A percentile compares a stretch with the other conserved stretches of the same genome.
phyloP scores from a whole-genome alignment of 495 filamentous ascomycete genomes.

The Evernia prunastri region DNA sequence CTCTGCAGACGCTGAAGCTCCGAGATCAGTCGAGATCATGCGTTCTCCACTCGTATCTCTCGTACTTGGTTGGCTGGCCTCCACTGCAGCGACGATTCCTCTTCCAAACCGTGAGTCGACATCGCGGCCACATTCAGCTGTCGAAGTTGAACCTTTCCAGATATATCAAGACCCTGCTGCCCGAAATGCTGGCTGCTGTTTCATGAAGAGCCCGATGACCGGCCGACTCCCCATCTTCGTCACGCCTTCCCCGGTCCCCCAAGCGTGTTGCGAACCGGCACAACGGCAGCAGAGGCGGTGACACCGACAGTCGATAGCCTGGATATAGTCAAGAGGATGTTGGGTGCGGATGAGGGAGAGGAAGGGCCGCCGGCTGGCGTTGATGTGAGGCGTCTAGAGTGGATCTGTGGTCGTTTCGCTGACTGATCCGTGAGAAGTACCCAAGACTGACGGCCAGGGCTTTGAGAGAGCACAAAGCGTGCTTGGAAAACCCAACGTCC shows the following conservation, averaged over 20 bases:
- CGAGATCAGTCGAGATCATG: neutral
- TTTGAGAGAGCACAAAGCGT: neutral
- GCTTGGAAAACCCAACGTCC: neutral
- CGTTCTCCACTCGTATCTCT: neutral
- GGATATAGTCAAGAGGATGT: neutral
- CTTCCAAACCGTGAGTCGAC: neutral
- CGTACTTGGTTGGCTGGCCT: neutral
- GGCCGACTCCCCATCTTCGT: neutral
- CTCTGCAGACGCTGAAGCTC: neutral
- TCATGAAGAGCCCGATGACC: neutral
- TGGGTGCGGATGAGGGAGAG: neutral
- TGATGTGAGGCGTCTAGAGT: neutral
- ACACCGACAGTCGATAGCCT: neutral
- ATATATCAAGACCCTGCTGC: neutral
- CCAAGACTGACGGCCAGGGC: neutral
- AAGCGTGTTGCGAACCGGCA: neutral
- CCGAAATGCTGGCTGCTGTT: neutral
- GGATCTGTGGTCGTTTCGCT: neutral
- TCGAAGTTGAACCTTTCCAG: neutral
- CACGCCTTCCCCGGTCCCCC: neutral
- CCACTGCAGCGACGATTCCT: neutral
- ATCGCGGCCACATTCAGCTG: neutral
- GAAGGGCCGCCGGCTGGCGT: neutral
- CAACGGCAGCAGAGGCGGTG: neutral
- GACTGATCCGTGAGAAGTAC: neutral